A percentile compares a stretch with the other conserved stretches of the same genome.
These are phyloP conservation scores for Sarocladium kiliense DNA, from an alignment of 2,329 filamentous ascomycete genomes.

Conservation along the genomic window DNA sequence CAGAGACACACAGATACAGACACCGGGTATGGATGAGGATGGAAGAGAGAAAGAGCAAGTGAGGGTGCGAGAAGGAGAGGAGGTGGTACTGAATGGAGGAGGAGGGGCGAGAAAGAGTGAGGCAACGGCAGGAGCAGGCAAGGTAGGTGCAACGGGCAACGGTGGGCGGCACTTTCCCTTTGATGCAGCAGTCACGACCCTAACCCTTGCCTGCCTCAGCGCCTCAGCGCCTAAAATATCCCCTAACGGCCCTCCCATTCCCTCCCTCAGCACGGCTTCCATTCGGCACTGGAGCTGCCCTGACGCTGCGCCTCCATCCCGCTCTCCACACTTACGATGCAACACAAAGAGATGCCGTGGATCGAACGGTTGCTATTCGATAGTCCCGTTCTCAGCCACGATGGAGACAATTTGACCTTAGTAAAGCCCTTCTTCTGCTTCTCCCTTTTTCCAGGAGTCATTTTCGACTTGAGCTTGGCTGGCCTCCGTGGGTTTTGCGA, in stretches of 20 bases:
- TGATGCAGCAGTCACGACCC: background rate
- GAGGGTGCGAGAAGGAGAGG: background rate
- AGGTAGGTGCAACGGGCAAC: background rate
- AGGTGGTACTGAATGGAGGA: background rate
- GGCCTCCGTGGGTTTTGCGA: too few relatives aligned
- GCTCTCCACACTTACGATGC: background rate
- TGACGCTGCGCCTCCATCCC: conserved; percentile 1
- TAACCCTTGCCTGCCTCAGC: background rate
- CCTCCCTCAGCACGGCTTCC: too few relatives aligned
- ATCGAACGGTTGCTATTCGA: background rate
- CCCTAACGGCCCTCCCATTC: background rate
- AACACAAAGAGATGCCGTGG: background rate
- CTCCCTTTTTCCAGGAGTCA: background rate
- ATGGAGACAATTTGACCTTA: background rate
- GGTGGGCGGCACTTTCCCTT: background rate
- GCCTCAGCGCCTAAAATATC: conserved; percentile 3
- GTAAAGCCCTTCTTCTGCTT: background rate
- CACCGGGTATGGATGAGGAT: background rate
- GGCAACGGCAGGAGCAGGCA: background rate
- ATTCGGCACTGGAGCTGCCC: background rate
- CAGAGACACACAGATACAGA: background rate
- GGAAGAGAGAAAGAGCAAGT: background rate
- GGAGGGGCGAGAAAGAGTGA: background rate
- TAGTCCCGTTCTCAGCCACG: background rate
- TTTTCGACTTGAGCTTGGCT: too few relatives aligned